A percentile compares a stretch with the other conserved stretches of the same genome.
phyloP scores from a whole-genome alignment of 345 rosid species.

The Anacardium occidentale region DNA sequence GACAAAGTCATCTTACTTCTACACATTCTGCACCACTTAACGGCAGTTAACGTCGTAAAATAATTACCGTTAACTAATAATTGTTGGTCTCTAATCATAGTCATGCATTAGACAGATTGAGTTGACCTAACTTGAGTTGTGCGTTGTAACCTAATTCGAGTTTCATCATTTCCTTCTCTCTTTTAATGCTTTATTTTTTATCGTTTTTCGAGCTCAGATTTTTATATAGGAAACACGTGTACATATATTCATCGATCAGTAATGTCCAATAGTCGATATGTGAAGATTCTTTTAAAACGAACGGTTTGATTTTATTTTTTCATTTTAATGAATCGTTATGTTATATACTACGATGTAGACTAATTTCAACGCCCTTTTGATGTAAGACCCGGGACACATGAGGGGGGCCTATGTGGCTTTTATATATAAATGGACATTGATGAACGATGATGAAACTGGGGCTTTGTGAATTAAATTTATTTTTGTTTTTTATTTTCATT shows the following conservation, averaged over 20 bases:
- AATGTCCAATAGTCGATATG: slow-evolving; percentile 17
- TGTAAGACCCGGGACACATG: too few relatives aligned
- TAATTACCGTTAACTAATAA: slow-evolving; percentile 13
- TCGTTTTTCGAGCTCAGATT: slow-evolving; percentile 24
- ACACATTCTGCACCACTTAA: too few relatives aligned
- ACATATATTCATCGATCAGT: slow-evolving; percentile 7
- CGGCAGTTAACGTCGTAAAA: slow-evolving; percentile 5
- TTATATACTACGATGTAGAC: too few relatives aligned
- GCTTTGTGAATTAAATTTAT: too few relatives aligned
- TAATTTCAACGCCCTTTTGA: too few relatives aligned
- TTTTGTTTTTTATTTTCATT: too few relatives aligned
- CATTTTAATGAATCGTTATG: not conserved
- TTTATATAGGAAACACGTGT: slow-evolving; percentile 25
- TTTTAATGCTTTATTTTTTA: slow-evolving; percentile 10
- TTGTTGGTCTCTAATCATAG: not conserved
- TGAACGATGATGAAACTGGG: too few relatives aligned
- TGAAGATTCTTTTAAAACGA: slow-evolving; percentile 22
- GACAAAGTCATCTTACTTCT: not conserved
- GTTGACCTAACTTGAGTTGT: slow-evolving; percentile 21
- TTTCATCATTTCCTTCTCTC: slow-evolving; percentile 20
- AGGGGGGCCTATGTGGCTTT: too few relatives aligned
- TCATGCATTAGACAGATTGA: slow-evolving; percentile 13
- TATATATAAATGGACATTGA: too few relatives aligned
- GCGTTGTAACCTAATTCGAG: slow-evolving; percentile 12
- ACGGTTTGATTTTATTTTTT: not conserved